Percentiles rank a stretch among this genome's conserved stretches.
Evolutionary conservation across 2,329 filamentous ascomycete genomes (phyloP).

Genomic region (Lanzia echinophila): DNA sequence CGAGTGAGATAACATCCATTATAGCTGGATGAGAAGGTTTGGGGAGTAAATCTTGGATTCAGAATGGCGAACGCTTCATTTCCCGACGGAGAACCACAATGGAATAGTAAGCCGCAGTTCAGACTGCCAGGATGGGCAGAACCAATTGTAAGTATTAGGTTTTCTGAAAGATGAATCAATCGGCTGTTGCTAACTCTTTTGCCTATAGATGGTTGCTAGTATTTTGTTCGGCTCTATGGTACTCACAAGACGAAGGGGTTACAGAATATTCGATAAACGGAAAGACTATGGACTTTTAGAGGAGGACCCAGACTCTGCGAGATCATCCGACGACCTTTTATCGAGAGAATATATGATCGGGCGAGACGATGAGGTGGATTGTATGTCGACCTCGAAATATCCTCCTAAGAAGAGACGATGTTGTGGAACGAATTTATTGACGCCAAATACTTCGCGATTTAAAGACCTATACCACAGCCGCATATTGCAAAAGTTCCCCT

Average conservation of each 20-base stretch:
- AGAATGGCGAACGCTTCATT: slow-evolving; percentile 2
- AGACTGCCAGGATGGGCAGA: slow-evolving; percentile 30
- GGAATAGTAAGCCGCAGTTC: slow-evolving; percentile 30
- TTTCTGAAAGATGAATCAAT: not conserved
- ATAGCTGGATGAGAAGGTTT: not conserved
- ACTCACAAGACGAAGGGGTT: slow-evolving; percentile 24
- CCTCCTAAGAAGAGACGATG: slow-evolving; percentile 44
- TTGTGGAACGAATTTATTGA: slow-evolving; percentile 44
- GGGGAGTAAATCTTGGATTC: not conserved
- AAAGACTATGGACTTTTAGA: slow-evolving; percentile 19
- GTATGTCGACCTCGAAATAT: slow-evolving; percentile 25
- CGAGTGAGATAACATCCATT: not conserved
- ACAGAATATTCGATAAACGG: slow-evolving; percentile 20
- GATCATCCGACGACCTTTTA: slow-evolving; percentile 28
- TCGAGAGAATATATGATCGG: slow-evolving; percentile 24
- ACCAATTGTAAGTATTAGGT: slow-evolving; percentile 23
- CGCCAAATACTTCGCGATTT: slow-evolving; percentile 56
- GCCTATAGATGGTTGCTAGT: slow-evolving; percentile 28
- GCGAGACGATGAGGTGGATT: slow-evolving; percentile 18
- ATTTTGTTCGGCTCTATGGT: slow-evolving; percentile 30
- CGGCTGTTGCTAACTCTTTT: not conserved
- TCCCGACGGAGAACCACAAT: slow-evolving; percentile 22
- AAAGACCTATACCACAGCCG: slow-evolving; percentile 52
- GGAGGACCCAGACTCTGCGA: slow-evolving; percentile 23
- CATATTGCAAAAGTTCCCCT: slow-evolving; percentile 58